These are phyloP conservation scores for Lepidium sativum DNA, from an alignment of 345 rosid genomes.

Conservation along the genomic window DNA sequence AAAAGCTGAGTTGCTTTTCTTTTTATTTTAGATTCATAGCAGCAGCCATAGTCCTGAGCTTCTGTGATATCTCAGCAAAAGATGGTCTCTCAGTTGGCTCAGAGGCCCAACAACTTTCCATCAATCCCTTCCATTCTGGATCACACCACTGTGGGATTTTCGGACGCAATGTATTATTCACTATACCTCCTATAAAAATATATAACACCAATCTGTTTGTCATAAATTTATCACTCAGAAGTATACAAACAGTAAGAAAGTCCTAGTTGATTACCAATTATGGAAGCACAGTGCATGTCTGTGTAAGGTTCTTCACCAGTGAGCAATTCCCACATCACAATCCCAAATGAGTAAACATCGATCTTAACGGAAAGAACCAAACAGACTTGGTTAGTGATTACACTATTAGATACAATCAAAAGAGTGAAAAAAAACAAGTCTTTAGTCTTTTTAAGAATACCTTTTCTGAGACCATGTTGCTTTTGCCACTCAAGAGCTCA, in stretches of 20 bases:
- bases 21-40: conserved; percentile 80
- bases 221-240: not conserved
- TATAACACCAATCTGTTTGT: not conserved
- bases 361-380: conserved; percentile 35
- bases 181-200: conserved; percentile 71
- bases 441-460: conserved; percentile 26
- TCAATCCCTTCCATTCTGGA: conserved; percentile 92
- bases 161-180: conserved; percentile 86
- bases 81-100: conserved; percentile 93
- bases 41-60: conserved; percentile 94
- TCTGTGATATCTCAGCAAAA: conserved; percentile 79
- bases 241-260: not conserved
- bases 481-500: conserved; percentile 96
- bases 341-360: conserved; percentile 96
- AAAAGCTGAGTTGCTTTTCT: not conserved
- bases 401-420: not conserved
- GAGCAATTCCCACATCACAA: conserved; percentile 98
- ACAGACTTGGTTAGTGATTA: not conserved
- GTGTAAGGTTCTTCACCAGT: conserved; percentile 96
- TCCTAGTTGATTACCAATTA: conserved; percentile 52
- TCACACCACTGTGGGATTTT: conserved; percentile 94
- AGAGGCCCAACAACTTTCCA: conserved; percentile 88
- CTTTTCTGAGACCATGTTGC: conserved; percentile 96
- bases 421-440: not conserved
- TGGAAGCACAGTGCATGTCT: conserved; percentile 89